phyloP scores from a whole-genome alignment of 2,329 filamentous ascomycete genomes.

The Aspergillus sp. region DNA sequence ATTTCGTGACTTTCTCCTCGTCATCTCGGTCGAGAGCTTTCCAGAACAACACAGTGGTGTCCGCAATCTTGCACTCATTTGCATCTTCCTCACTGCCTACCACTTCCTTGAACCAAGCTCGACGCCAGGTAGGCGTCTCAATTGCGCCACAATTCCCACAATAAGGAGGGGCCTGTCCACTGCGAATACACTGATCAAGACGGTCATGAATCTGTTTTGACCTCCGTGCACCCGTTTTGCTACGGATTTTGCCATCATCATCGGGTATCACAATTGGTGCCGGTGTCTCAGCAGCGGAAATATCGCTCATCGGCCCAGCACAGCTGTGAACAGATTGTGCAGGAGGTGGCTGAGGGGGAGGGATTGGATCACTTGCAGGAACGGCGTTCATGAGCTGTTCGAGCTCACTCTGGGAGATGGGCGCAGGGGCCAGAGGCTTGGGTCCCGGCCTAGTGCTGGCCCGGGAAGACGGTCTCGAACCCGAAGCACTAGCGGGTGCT shows the following conservation, averaged over 20 bases:
- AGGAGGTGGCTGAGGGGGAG: conserved; percentile 15
- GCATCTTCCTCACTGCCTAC: conserved; percentile 63
- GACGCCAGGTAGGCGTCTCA: conserved; percentile 93
- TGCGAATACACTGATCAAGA: conserved; percentile 56
- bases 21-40: conserved; percentile 59
- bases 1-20: conserved; percentile 56
- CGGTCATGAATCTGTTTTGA: conserved; percentile 57
- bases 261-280: conserved; percentile 13
- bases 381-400: conserved; percentile 27
- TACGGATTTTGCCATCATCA: conserved; percentile 35
- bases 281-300: conserved; percentile 35
- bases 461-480: conserved; percentile 33
- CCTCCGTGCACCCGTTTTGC: conserved; percentile 55
- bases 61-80: conserved; percentile 61
- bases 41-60: conserved; percentile 67
- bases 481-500: conserved; percentile 19
- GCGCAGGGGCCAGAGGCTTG: conserved; percentile 34
- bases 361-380: conserved; percentile 47
- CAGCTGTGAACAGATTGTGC: conserved; percentile 38
- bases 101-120: conserved; percentile 74
- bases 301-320: conserved; percentile 39
- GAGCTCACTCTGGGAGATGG: conserved; percentile 28
- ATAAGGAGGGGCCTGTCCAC: conserved; percentile 77
- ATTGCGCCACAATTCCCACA: conserved; percentile 93
- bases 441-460: conserved; percentile 27